These are phyloP conservation scores for Oryza nivara DNA, from an alignment of 176 grass and related monocot genomes.

Conservation along the genomic window DNA sequence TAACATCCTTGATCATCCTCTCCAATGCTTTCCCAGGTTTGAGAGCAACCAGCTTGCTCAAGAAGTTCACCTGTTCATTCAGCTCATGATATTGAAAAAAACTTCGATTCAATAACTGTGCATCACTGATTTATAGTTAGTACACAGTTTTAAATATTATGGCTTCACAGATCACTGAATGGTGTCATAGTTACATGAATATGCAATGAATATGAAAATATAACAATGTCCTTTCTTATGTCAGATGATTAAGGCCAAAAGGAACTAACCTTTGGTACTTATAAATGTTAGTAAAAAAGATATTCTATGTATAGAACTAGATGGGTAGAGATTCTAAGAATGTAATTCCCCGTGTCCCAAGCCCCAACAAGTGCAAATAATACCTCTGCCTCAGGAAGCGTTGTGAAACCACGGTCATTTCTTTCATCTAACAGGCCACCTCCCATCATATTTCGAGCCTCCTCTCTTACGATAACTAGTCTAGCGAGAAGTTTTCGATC, in stretches of 20 bases:
- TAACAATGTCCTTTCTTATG: not conserved
- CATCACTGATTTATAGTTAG: not conserved
- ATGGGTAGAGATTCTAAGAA: not conserved
- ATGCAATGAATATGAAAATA: not conserved
- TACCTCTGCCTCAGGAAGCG: conserved; percentile 92
- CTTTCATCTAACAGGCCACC: conserved; percentile 98
- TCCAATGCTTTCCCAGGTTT: conserved; percentile 76
- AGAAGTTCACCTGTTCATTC: conserved; percentile 79
- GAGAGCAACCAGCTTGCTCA: conserved; percentile 80
- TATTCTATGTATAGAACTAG: not conserved
- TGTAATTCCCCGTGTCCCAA: not conserved
- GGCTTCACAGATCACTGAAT: not conserved
- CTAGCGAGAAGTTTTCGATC: conserved; percentile 88
- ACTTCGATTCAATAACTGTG: not conserved
- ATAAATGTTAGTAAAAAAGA: not conserved
- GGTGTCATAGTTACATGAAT: not conserved
- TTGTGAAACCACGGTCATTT: conserved; percentile 85
- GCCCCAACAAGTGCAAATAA: conserved; percentile 16
- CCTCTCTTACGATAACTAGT: conserved; percentile 87
- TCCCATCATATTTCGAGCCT: conserved; percentile 94
- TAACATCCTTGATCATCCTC: conserved; percentile 75
- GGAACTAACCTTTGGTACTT: not conserved
- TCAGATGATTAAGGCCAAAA: not conserved
- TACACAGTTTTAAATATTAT: not conserved
- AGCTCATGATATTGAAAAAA: not conserved